phyloP scores from a whole-genome alignment of 2,329 filamentous ascomycete genomes.

The Aspergillus chevalieri region DNA sequence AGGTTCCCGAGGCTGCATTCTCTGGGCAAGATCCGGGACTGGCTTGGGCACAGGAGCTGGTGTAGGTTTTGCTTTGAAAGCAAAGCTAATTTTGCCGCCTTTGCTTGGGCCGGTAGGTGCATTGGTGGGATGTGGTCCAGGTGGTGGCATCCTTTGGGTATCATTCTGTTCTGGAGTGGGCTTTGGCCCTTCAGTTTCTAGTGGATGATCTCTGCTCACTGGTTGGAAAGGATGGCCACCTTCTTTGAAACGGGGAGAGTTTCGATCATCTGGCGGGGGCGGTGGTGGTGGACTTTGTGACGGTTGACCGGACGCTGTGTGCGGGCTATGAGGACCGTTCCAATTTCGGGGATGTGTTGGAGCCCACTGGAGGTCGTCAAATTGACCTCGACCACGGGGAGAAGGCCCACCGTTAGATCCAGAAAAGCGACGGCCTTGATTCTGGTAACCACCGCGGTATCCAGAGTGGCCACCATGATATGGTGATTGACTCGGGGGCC shows the following conservation, averaged over 20 bases:
- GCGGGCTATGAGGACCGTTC: conserved; percentile 38
- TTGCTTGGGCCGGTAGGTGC: conserved; percentile 47
- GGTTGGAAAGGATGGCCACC: conserved; percentile 58
- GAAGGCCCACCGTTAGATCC: conserved; percentile 33
- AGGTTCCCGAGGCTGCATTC: conserved; percentile 39
- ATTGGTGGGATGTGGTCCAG: conserved; percentile 49
- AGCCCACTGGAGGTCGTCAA: conserved; percentile 68
- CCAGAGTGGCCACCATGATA: conserved; percentile 50
- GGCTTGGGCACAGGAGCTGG: conserved; percentile 49
- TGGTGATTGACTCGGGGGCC: conserved; percentile 50
- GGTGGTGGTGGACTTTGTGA: conserved; percentile 26
- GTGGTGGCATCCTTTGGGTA: conserved; percentile 50
- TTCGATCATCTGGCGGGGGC: conserved; percentile 29
- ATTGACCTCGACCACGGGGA: conserved; percentile 53
- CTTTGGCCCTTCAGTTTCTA: conserved; percentile 56
- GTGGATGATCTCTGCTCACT: conserved; percentile 55
- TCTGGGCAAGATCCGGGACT: conserved; percentile 45
- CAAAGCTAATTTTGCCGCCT: conserved; percentile 79
- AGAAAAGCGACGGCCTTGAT: conserved; percentile 41
- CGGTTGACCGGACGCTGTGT: conserved; percentile 30
- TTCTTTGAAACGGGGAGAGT: conserved; percentile 41
- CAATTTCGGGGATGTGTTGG: conserved; percentile 51
- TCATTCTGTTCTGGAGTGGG: conserved; percentile 33
- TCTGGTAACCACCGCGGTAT: conserved; percentile 53
- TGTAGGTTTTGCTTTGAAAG: conserved; percentile 73